Evolutionary conservation across 768 basidiomycete genomes (phyloP).

Genomic region (Pleurotus eryngii): DNA sequence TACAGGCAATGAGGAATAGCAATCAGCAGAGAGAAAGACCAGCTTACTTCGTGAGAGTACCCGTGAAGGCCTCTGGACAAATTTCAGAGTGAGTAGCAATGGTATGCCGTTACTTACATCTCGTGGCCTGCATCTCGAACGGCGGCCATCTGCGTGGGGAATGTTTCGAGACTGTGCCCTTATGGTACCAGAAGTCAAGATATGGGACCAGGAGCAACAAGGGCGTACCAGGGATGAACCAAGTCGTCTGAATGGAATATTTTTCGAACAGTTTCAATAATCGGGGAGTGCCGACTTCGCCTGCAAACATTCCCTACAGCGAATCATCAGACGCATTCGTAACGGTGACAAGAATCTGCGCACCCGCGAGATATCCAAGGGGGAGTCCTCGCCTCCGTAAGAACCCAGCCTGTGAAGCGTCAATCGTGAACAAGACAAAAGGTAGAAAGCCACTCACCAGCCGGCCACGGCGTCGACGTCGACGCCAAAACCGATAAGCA

Average conservation of each 20-base stretch:
- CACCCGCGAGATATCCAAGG: conserved; percentile 65
- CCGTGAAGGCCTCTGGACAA: conserved; percentile 56
- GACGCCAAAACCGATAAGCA: conserved; percentile 61
- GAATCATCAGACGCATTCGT: neutral
- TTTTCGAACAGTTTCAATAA: conserved; percentile 71
- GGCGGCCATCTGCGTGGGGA: conserved; percentile 65
- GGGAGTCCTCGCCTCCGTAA: conserved; percentile 73
- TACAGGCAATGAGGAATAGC: conserved; percentile 14
- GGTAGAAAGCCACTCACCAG: conserved; percentile 38
- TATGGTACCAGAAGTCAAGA: neutral
- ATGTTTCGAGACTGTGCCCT: conserved; percentile 75
- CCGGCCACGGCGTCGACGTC: conserved; percentile 79
- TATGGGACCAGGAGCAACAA: neutral
- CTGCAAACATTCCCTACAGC: conserved; percentile 62
- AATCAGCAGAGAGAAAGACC: neutral
- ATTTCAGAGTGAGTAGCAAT: neutral
- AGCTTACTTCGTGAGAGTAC: conserved; percentile 61
- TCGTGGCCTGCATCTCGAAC: conserved; percentile 75
- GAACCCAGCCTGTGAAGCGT: conserved; percentile 55
- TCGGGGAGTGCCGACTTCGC: conserved; percentile 68
- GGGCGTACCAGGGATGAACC: conserved; percentile 69
- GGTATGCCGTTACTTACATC: conserved; percentile 36
- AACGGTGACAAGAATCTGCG: neutral
- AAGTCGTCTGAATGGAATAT: conserved; percentile 63
- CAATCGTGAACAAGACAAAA: neutral